Evolutionary conservation across 192 early-diverging fungal genomes (phyloP), one percentile per base, ranked within the genome.

Genomic region (Funneliformis mosseae): DNA sequence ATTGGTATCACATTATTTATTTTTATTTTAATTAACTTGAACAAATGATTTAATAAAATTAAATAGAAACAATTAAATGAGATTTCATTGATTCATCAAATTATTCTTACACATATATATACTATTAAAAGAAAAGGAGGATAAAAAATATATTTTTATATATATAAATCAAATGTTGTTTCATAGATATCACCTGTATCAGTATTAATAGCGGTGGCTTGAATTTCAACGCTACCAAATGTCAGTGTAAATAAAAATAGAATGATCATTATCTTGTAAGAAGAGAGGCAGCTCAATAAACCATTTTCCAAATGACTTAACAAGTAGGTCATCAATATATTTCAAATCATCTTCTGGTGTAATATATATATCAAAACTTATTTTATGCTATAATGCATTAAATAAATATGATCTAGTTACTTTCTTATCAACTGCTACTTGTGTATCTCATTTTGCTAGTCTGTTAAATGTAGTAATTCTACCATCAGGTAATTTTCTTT

Each of bases 381-480:
- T n/a, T 42, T 25, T 6, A 41, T 11, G 23, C 12, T 73, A 43
- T 46, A n/a, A 28, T n/a, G 33, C 10, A 33, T 28, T n/a, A n/a
- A 27, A 4, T 33, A 33, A 5, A 66, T 28, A 66, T 33, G 28
- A 12, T 33, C 27, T 9, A 66, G 8, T 2, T 5, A 66, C 63
- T n/a, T 73, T 73, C 5, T 73, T 8, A 73, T 73, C 42, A 12
- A 73, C 71, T 8, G 21, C 23, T 25, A 73, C 8, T 73, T 42
- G 33, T 10, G 23, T 18, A 5, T 43, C 71, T 46, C 41, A 14
- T 48, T 73, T 42, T 21, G 18, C 45, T 42, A 73, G 16, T 46
- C 71, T 28, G 5, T 73, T 25, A 73, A 73, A 73, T 12, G 23
- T 9, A 42, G 46, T 27, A 10, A 73, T 48, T 11, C 7, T 11